phyloP scores from a whole-genome alignment of 768 basidiomycete genomes.

The Trametes elegans region DNA sequence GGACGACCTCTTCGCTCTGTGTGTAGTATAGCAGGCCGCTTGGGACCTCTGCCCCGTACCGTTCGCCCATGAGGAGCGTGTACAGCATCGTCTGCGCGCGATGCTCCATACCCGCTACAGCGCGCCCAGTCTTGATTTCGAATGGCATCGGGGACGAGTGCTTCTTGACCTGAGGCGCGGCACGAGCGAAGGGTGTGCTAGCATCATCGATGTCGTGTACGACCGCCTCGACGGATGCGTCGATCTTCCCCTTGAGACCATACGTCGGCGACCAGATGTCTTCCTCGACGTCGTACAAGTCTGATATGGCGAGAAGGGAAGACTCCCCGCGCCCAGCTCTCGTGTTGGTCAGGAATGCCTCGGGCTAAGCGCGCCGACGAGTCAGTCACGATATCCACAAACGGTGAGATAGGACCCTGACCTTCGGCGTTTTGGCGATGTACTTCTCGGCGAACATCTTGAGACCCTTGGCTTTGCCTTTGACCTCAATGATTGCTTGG shows the following conservation, averaged over 20 bases:
- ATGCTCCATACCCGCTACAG: conserved; percentile 80
- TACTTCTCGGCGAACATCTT: conserved; percentile 64
- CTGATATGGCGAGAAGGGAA: conserved; percentile 66
- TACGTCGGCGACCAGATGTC: conserved; percentile 97
- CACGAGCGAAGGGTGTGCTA: conserved; percentile 25
- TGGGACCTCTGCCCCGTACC: conserved; percentile 81
- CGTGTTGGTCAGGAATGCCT: conserved; percentile 67
- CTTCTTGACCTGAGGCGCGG: conserved; percentile 19
- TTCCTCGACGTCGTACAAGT: conserved; percentile 88
- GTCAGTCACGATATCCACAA: background rate
- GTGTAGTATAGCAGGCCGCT: conserved; percentile 93
- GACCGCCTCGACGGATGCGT: conserved; percentile 77
- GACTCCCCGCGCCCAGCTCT: conserved; percentile 47
- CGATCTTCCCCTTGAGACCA: conserved; percentile 94
- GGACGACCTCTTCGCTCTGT: conserved; percentile 82
- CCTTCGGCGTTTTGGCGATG: conserved; percentile 63
- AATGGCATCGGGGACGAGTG: conserved; percentile 61
- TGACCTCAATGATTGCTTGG: conserved; percentile 64
- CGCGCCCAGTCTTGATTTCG: conserved; percentile 94
- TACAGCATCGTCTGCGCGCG: conserved; percentile 98
- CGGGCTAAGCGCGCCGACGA: conserved; percentile 44
- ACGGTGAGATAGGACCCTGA: conserved; percentile 30
- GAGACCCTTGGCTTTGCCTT: conserved; percentile 61
- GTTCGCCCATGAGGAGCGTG: conserved; percentile 83
- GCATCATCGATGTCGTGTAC: conserved; percentile 40